Base-by-base conservation (phyloP, 2,329 filamentous ascomycete genomes). In the Xylaria sp. region DNA sequence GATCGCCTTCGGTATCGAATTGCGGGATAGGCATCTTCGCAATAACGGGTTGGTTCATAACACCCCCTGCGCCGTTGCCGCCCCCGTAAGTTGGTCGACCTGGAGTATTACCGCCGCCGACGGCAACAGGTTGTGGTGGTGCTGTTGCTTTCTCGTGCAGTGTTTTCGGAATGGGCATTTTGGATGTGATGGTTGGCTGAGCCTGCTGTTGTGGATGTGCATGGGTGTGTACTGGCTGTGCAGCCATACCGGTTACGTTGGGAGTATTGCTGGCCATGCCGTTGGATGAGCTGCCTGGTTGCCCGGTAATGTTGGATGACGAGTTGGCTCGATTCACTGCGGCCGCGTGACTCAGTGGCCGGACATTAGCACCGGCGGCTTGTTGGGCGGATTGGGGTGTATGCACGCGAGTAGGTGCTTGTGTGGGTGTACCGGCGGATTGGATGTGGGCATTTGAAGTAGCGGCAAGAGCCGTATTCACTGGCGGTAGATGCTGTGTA, bases 1-100 rank as follows among this genome's bases (percentile, higher is more conserved):
- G 91, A 75, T 97, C 94, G 30, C 93, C 94, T 77, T 97, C 94
- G 34, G 93, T 93, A 78, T 98, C 95, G 66, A 97, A 90, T 65
- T 93, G 92, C 79, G 93, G 97, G 0, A 90, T 89, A 0, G 94
- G 93, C 52, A 93, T 89, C 76, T 94, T 94, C 63, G 90, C 84
- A 68, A 98, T 87, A 2, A 93, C 93, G 0, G 96, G 94, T 76
- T 97, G 94, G 60, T 91, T 90, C 86, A 97, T 92, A 58, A 96
- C 90, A 61, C 94, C 94, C 61, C 91, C 91, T 0, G 91, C 90
- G 70, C 92, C 92, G 60, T 89, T 90, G 25, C 94, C 94, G 58
- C 91, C 91, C 20, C 89, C 90, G 76, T 96, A 87, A 0, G 95
- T 97, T n/a, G 96, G 96, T 8, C 96, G 90, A 81, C 87, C 77